Evolutionary conservation across 2,329 filamentous ascomycete genomes (phyloP).

Genomic region (Ophiostoma quercus): DNA sequence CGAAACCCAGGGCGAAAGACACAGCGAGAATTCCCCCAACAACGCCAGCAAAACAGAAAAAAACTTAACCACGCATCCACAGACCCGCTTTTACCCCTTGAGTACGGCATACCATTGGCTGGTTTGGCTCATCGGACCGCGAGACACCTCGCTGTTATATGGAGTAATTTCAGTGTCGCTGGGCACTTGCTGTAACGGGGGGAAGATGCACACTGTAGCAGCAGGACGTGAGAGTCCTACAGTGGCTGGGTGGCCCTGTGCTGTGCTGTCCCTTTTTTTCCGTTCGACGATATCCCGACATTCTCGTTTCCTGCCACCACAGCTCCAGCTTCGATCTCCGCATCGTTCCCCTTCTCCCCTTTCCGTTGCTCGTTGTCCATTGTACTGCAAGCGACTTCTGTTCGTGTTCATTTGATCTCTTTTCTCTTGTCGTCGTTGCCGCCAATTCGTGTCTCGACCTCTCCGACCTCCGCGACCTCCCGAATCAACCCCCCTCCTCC

Average conservation of each 20-base stretch:
- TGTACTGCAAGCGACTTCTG: constrained; percentile 3
- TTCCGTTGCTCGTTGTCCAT: constrained; percentile 2
- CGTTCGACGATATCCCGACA: constrained; percentile 16
- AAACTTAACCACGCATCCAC: constrained; percentile 20
- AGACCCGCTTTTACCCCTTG: constrained; percentile 15
- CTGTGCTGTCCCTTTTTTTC: constrained; percentile 18
- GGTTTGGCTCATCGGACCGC: background rate
- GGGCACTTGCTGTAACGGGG: background rate
- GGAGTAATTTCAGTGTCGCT: background rate
- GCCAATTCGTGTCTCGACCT: background rate
- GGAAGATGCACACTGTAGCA: background rate
- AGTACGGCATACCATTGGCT: constrained; percentile 16
- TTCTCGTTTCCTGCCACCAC: constrained; percentile 16
- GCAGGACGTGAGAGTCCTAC: constrained; percentile 1
- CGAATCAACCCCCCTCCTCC: background rate
- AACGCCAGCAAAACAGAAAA: constrained; percentile 19
- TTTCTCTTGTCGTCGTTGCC: constrained; percentile 5
- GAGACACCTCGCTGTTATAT: constrained; percentile 18
- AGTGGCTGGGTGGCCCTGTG: background rate
- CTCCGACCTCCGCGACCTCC: background rate
- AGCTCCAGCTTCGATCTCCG: constrained; percentile 16
- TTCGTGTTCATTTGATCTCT: background rate
- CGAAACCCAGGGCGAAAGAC: constrained; percentile 21
- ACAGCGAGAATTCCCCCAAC: constrained; percentile 23
- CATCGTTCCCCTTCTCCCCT: background rate